Percentiles rank a stretch among this genome's conserved stretches.
These are phyloP conservation scores for Termitomyces sp. DNA, from an alignment of 768 basidiomycete species.

Conservation along the genomic window DNA sequence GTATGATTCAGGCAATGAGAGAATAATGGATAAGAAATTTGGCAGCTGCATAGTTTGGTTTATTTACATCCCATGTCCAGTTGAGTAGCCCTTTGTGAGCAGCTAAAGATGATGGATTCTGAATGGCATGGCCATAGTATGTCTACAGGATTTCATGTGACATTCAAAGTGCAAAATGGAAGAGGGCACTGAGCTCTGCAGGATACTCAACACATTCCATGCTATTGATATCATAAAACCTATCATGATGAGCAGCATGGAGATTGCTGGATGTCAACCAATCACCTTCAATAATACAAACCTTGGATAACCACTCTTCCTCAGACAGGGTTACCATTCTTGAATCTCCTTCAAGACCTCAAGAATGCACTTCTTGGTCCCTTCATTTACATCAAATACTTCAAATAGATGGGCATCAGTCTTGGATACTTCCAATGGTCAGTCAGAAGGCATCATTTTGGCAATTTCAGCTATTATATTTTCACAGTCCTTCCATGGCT, in stretches of 20 bases:
- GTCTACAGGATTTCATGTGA: constrained; percentile 19
- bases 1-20: constrained; percentile 23
- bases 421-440: constrained; percentile 18
- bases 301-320: constrained; percentile 17
- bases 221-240: constrained; percentile 18
- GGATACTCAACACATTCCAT: no score
- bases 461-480: neutral
- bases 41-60: constrained; percentile 25
- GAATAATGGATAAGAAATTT: constrained; percentile 26
- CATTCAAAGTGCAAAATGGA: constrained; percentile 23
- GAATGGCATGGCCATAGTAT: constrained; percentile 19
- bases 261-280: constrained; percentile 25
- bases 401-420: constrained; percentile 23
- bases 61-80: constrained; percentile 20
- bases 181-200: constrained; percentile 19
- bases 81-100: constrained; percentile 22
- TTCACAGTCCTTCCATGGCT: neutral
- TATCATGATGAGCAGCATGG: constrained; percentile 17
- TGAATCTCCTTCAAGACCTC: constrained; percentile 20
- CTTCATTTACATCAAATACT: constrained; percentile 27
- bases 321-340: constrained; percentile 13
- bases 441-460: constrained; percentile 11
- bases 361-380: constrained; percentile 24
- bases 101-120: constrained; percentile 21
- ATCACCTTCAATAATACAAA: constrained; percentile 23